A percentile compares a stretch with the other conserved stretches of the same genome.
Evolutionary conservation across 805 yeast genomes (phyloP).

Genomic region (Metschnikowia anglica): DNA sequence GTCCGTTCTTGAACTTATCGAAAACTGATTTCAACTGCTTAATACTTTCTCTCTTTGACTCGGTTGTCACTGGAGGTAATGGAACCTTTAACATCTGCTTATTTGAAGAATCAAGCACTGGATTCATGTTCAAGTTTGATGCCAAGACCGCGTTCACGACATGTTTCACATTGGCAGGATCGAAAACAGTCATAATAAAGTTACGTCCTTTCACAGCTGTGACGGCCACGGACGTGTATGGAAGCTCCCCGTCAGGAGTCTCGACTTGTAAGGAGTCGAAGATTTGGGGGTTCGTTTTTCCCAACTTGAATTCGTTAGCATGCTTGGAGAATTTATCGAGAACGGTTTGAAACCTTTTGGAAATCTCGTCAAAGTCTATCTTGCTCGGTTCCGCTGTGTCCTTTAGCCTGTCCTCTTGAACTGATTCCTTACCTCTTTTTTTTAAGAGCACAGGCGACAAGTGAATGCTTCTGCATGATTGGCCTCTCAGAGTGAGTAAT

Average conservation of each 20-base stretch:
- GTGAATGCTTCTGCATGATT: conserved; percentile 6
- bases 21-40: conserved; percentile 64
- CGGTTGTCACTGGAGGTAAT: conserved; percentile 73
- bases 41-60: conserved; percentile 54
- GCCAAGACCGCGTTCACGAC: conserved; percentile 70
- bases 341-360: conserved; percentile 45
- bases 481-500: background rate
- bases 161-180: conserved; percentile 68
- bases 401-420: conserved; percentile 7
- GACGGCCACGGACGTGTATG: conserved; percentile 66
- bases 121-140: conserved; percentile 71
- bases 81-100: conserved; percentile 72
- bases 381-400: conserved; percentile 8
- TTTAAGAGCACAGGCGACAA: conserved; percentile 10
- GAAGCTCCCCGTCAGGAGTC: conserved; percentile 45
- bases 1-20: conserved; percentile 58
- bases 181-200: conserved; percentile 79
- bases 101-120: conserved; percentile 71
- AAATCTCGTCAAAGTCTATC: conserved; percentile 37
- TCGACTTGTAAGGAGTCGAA: conserved; percentile 60
- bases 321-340: conserved; percentile 54
- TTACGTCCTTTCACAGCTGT: conserved; percentile 69
- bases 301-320: conserved; percentile 64
- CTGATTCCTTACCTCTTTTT: conserved; percentile 18
- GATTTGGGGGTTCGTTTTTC: conserved; percentile 63